Evolutionary conservation across 2,329 filamentous ascomycete genomes (phyloP).

Genomic region (Coniochaeta sp.): DNA sequence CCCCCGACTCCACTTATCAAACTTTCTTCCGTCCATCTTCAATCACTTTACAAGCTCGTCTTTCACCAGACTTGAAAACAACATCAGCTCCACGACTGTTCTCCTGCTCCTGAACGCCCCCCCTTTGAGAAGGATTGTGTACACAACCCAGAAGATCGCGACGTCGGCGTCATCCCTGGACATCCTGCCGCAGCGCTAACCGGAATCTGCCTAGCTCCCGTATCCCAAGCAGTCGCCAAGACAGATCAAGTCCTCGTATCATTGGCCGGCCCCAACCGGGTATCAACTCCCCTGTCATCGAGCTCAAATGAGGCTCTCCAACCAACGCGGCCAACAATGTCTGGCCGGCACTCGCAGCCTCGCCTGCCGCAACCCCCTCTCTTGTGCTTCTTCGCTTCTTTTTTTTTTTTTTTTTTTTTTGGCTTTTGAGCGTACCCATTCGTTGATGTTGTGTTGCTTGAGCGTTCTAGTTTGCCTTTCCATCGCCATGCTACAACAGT

Average conservation of each 20-base stretch:
- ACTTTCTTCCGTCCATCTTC: too few species aligned
- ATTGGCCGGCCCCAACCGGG: background rate
- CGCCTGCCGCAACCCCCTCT: conserved; percentile 1
- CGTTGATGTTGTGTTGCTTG: background rate
- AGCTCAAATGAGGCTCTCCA: background rate
- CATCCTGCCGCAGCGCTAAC: too few species aligned
- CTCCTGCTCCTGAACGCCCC: too few species aligned
- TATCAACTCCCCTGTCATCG: background rate
- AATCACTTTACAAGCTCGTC: too few species aligned
- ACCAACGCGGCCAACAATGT: background rate
- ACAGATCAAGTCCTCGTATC: background rate
- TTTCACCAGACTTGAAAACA: too few species aligned
- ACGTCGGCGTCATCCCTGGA: too few species aligned
- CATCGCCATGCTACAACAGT: background rate
- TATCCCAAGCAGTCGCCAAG: background rate
- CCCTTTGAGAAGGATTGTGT: too few species aligned
- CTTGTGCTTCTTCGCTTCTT: background rate
- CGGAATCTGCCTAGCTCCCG: background rate
- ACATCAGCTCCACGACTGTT: too few species aligned
- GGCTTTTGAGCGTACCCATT: background rate
- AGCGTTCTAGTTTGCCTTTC: background rate
- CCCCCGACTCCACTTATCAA: too few species aligned
- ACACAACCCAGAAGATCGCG: too few species aligned
- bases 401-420: too few species aligned
- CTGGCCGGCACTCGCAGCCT: background rate